Conservation (phyloP, 306 rosid species). For the Corylus heterophylla region DNA sequence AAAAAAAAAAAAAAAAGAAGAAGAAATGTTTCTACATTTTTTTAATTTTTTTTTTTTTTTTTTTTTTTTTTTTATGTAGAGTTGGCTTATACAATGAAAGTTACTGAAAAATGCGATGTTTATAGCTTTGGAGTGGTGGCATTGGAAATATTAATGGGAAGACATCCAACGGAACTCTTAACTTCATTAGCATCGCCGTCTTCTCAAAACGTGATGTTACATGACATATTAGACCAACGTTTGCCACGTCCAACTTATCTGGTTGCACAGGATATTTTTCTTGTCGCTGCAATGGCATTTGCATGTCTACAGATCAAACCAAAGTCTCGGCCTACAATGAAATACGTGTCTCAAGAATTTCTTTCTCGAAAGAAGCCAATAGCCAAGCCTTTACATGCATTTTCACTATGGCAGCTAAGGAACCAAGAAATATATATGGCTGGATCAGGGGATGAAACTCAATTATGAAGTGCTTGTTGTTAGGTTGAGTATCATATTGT, state of each 20-base stretch:
- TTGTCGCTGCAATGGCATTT: neutral
- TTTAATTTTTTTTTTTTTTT: too few species aligned
- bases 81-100: neutral
- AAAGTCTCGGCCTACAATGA: neutral
- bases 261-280: neutral
- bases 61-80: neutral
- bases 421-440: too few species aligned
- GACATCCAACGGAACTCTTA: neutral
- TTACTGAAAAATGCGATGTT: neutral
- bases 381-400: neutral
- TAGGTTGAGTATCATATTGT: too few species aligned
- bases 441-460: too few species aligned
- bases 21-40: too few species aligned
- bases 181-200: neutral
- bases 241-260: neutral
- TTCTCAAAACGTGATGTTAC: neutral
- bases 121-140: neutral
- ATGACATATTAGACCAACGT: neutral
- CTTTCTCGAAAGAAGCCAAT: neutral
- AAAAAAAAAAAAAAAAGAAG: too few species aligned
- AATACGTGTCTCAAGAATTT: neutral
- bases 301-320: neutral
- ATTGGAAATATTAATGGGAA: neutral
- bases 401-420: too few species aligned
- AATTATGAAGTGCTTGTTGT: neutral